These are phyloP conservation scores for Penicillium robsamsonii DNA, from an alignment of 495 filamentous ascomycete genomes.

Conservation along the genomic window DNA sequence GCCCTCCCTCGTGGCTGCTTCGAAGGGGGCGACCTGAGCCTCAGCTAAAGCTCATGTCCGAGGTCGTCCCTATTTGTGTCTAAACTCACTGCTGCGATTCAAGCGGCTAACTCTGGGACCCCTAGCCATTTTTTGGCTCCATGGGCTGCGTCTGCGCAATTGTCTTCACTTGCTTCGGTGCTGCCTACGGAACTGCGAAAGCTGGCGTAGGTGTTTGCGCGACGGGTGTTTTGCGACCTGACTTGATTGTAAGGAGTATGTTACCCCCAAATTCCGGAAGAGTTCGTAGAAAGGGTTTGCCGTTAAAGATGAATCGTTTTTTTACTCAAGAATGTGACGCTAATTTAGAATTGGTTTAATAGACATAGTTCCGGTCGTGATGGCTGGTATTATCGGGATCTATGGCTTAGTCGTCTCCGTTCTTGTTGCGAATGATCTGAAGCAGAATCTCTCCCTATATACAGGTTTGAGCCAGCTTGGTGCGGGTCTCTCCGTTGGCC, in stretches of 20 bases:
- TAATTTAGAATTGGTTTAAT: no score
- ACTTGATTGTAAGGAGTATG: constrained; percentile 99
- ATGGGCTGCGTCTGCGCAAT: constrained; percentile 98
- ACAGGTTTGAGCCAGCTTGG: constrained; percentile 96
- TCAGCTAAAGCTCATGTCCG: constrained; percentile 6
- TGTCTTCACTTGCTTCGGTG: constrained; percentile 98
- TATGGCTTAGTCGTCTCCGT: constrained; percentile 99
- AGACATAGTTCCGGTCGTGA: constrained; percentile 99
- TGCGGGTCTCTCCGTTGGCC: constrained; percentile 92
- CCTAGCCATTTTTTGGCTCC: constrained; percentile 95
- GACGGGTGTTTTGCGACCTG: constrained; percentile 96
- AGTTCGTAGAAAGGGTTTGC: no score
- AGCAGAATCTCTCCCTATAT: constrained; percentile 79
- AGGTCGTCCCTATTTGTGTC: constrained; percentile 18
- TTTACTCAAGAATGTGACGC: no score
- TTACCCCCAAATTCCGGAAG: no score
- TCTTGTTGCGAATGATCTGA: constrained; percentile 87
- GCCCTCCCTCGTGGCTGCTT: constrained; percentile 5
- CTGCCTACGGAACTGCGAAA: constrained; percentile 98
- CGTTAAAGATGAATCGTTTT: no score
- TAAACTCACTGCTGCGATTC: not conserved
- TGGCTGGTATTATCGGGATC: constrained; percentile 99
- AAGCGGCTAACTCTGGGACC: constrained; percentile 22
- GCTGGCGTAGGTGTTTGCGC: constrained; percentile 96
- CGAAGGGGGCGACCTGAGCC: constrained; percentile 6